Base-by-base conservation (phyloP, 352 stramenopile species). In the Peronosclerospora sorghi region DNA sequence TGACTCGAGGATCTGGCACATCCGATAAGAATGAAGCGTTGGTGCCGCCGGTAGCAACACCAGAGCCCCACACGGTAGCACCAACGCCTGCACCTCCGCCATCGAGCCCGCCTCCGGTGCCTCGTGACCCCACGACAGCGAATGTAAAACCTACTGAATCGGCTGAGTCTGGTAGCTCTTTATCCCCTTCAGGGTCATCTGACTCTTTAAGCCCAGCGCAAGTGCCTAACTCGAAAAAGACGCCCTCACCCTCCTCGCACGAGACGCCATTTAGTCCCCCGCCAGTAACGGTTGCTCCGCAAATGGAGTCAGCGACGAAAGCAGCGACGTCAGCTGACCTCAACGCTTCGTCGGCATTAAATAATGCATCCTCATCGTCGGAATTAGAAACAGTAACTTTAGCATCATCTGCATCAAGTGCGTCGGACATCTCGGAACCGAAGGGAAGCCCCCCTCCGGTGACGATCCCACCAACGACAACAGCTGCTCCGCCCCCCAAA, bases 371-470 rank as follows among this genome's bases (percentile, higher is more conserved):
- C 14, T 45, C 48, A 27, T 49, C 42, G 1, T 59, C 54, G n/a
- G 40, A 44, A 32, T 59, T 50, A 7, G 20, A 18, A 8, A 41
- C 43, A 27, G 43, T 24, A 24, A n/a, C 43, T 45, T 44, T 39
- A 28, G 1, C 38, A 9, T 54, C 48, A 2, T 26, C 24, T 15
- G 4, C 9, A n/a, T 34, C n/a, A 43, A 45, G 26, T 37, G 52
- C 50, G 10, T 52, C 50, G 13, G 35, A 27, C 20, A 43, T 50
- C 18, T 42, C 48, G 8, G 51, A 57, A 26, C 48, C 38, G 14
- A 50, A 39, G 1, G 49, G 35, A 36, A 62, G 43, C 28, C 52
- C 51, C 40, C 56, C 56, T n/a, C 50, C 56, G 4, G 51, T 65
- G 29, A 57, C 45, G 17, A 58, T 18, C 39, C 26, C 36, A 17